phyloP scores from a whole-genome alignment of 2,329 filamentous ascomycete species.

The Colletotrichum chrysophilum region DNA sequence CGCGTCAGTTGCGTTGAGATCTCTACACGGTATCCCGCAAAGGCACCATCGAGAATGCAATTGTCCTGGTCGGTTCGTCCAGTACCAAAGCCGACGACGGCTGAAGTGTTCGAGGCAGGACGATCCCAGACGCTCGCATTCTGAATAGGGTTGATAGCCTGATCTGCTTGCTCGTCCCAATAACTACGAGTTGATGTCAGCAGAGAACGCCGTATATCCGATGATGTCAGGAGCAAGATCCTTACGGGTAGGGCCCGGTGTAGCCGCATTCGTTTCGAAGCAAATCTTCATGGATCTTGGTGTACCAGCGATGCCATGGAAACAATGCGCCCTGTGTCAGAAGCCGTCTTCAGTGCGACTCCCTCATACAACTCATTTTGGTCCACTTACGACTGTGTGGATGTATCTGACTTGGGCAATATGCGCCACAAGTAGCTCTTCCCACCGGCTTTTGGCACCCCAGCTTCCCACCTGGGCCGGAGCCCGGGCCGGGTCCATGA shows the following conservation, averaged over 20 bases:
- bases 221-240: slow-evolving; percentile 24
- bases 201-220: fast-evolving
- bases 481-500: background rate
- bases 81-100: background rate
- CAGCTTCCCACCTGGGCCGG: background rate
- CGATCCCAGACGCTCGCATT: background rate
- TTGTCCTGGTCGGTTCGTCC: background rate
- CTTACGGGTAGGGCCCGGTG: slow-evolving; percentile 35
- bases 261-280: slow-evolving; percentile 36
- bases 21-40: slow-evolving; percentile 1
- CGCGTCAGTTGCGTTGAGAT: background rate
- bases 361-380: background rate
- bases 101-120: background rate
- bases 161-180: background rate
- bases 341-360: background rate
- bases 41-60: slow-evolving; percentile 28
- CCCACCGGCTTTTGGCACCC: background rate
- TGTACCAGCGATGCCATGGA: slow-evolving; percentile 35
- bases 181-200: background rate
- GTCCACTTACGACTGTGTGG: background rate
- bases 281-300: slow-evolving; percentile 33
- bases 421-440: background rate
- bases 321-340: background rate
- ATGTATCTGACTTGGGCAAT: background rate
- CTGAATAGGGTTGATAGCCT: background rate